Evolutionary conservation across 305 asterid genomes (phyloP).

Genomic region (Caryopteris hybrid): DNA sequence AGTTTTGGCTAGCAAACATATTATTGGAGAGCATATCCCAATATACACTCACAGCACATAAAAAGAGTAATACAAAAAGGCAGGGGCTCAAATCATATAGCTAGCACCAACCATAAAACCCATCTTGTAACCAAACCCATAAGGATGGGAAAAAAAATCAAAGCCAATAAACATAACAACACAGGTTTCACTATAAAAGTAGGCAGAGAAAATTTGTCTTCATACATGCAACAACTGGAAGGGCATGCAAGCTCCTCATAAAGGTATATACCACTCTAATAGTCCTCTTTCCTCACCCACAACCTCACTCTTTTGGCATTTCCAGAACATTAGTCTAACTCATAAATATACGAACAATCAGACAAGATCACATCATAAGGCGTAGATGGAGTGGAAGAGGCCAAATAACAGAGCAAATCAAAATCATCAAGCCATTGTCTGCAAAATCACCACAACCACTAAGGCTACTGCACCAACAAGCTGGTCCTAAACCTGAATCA

Average conservation of each 20-base stretch:
- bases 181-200: slow-evolving; percentile 1
- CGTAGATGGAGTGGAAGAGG: slow-evolving; percentile 51
- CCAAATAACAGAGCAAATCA: slow-evolving; percentile 69
- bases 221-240: slow-evolving; percentile 22
- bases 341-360: slow-evolving; percentile 33
- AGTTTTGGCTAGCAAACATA: no score
- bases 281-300: slow-evolving; percentile 15
- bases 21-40: no score
- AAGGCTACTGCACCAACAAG: slow-evolving; percentile 74
- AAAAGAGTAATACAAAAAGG: no score
- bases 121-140: background rate
- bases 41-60: no score
- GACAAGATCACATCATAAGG: slow-evolving; percentile 41
- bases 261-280: slow-evolving; percentile 18
- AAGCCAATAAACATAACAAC: slow-evolving; percentile 7
- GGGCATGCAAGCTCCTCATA: slow-evolving; percentile 21
- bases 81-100: no score
- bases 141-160: background rate
- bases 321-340: slow-evolving; percentile 23
- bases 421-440: slow-evolving; percentile 70
- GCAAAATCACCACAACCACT: slow-evolving; percentile 68
- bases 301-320: slow-evolving; percentile 3
- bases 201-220: slow-evolving; percentile 14
- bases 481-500: slow-evolving; percentile 67
- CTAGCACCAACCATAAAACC: no score